These are phyloP conservation scores for Tubosaeta sp. DNA, from an alignment of 768 basidiomycete genomes.

Conservation along the genomic window DNA sequence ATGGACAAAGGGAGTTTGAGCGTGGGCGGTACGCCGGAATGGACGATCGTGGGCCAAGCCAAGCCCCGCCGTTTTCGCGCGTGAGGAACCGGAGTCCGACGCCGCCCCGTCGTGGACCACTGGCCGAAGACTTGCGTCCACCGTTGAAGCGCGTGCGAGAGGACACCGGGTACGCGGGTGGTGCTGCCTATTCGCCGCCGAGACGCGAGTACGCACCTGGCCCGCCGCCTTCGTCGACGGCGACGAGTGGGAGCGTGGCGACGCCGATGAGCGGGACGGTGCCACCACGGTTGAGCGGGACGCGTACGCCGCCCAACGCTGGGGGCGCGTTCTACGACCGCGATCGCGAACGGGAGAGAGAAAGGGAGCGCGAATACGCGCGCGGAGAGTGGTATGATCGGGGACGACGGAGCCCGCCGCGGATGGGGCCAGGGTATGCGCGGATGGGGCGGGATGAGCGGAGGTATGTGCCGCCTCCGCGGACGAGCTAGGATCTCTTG, in stretches of 20 bases:
- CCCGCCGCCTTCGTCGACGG: conserved; percentile 17
- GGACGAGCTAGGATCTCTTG: not conserved
- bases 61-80: conserved; percentile 30
- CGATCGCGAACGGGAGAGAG: conserved; percentile 7
- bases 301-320: conserved; percentile 26
- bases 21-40: conserved; percentile 24
- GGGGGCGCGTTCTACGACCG: conserved; percentile 33
- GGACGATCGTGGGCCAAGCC: conserved; percentile 18
- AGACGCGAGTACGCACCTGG: conserved; percentile 25
- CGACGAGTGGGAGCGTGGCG: conserved; percentile 3
- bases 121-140: conserved; percentile 39
- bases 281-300: conserved; percentile 7
- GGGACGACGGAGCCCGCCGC: not conserved
- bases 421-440: not conserved
- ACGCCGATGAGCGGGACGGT: conserved; percentile 1
- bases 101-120: conserved; percentile 29
- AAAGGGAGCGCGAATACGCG: conserved; percentile 5
- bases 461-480: not conserved
- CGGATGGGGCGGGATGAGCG: not conserved
- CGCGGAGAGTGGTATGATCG: not conserved
- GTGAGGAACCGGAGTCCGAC: conserved; percentile 46
- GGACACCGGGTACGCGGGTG: conserved; percentile 28
- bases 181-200: conserved; percentile 28
- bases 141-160: conserved; percentile 44
- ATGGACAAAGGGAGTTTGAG: conserved; percentile 28